A percentile compares a stretch with the other conserved stretches of the same genome.
Conservation (phyloP, 768 basidiomycete genomes). For the Lentinula aciculospora region DNA sequence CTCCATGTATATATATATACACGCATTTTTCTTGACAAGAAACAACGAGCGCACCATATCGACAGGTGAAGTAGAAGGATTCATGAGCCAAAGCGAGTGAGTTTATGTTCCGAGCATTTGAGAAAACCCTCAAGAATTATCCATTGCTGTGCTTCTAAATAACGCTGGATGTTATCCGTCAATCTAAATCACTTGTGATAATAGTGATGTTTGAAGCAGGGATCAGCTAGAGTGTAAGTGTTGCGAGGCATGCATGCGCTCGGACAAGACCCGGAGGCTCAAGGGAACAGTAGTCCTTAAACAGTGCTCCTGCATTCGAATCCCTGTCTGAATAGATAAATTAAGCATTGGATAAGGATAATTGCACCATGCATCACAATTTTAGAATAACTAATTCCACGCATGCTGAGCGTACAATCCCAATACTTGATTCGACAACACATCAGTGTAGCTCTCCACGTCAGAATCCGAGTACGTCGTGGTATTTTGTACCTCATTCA, state of each 20-base stretch:
- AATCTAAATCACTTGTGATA: background rate
- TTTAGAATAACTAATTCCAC: conserved; percentile 29
- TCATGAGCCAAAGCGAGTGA: background rate
- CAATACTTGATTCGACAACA: conserved; percentile 46
- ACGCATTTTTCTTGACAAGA: background rate
- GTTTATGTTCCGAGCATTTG: background rate
- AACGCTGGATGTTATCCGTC: background rate
- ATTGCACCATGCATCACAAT: background rate
- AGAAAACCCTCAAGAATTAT: background rate
- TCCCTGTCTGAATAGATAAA: too few species aligned
- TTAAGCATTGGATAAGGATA: background rate
- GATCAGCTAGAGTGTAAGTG: too few species aligned
- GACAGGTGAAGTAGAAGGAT: background rate
- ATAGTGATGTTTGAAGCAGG: background rate
- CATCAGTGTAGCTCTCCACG: conserved; percentile 46
- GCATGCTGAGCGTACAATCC: conserved; percentile 49
- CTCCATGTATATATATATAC: too few species aligned
- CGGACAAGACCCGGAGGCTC: too few species aligned
- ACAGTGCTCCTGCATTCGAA: too few species aligned
- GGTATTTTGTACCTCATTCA: conserved; percentile 39
- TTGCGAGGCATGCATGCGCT: too few species aligned
- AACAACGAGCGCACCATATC: background rate
- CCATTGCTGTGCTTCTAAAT: background rate
- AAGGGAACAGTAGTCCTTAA: too few species aligned
- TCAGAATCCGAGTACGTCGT: conserved; percentile 48